Conservation (phyloP, 768 basidiomycete genomes). For the Lactarius akahatsu region DNA sequence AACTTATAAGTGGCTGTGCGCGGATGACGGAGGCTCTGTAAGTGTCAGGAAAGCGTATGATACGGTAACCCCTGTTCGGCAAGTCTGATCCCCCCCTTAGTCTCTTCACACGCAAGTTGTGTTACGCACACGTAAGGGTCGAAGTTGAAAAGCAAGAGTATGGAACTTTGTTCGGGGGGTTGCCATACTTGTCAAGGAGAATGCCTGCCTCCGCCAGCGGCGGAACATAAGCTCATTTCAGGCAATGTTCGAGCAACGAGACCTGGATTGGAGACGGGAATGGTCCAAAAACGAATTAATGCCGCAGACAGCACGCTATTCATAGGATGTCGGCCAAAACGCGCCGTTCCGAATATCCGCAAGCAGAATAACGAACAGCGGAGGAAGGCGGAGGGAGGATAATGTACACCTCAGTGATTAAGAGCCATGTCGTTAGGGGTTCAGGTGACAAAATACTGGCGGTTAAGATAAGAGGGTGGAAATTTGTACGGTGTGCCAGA, state of each 20-base stretch:
- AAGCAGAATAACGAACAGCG: not conserved
- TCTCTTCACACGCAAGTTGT: not conserved
- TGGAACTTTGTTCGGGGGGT: not conserved
- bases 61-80: not conserved
- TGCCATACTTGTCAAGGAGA: not conserved
- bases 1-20: not conserved
- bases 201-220: not conserved
- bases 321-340: not conserved
- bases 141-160: not conserved
- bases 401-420: not conserved
- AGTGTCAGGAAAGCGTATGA: not conserved
- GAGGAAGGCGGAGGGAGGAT: not conserved
- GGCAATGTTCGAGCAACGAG: not conserved
- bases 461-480: not conserved
- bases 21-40: not conserved
- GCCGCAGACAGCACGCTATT: not conserved
- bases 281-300: not conserved
- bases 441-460: not conserved
- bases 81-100: not conserved
- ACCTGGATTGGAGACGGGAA: not conserved
- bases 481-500: not conserved
- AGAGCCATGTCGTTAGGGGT: not conserved
- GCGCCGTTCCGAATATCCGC: not conserved
- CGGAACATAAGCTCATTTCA: not conserved
- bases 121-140: not conserved